Conservation (phyloP, 371 early-diverging fungal species). For the Lichtheimia ramosa region DNA sequence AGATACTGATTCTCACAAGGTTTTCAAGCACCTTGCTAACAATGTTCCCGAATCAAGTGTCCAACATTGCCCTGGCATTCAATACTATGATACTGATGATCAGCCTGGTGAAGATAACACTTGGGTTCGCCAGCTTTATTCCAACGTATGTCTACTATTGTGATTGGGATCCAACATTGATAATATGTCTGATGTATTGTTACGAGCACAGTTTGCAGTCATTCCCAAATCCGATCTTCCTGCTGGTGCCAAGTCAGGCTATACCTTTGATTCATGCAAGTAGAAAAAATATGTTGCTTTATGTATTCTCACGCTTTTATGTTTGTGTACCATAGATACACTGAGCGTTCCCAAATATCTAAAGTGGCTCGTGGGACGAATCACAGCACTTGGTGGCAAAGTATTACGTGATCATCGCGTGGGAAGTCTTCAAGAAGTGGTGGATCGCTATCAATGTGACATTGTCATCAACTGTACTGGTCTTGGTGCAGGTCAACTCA, state of each 20-base stretch:
- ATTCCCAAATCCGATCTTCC: conserved; percentile 25
- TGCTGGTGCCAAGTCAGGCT: conserved; percentile 21
- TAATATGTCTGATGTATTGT: not conserved
- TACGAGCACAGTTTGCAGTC: conserved; percentile 16
- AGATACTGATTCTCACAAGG: conserved; percentile 32
- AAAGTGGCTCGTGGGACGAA: conserved; percentile 57
- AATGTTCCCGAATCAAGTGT: conserved; percentile 38
- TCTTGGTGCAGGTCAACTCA: conserved; percentile 56
- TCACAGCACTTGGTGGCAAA: conserved; percentile 56
- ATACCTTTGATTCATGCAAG: conserved; percentile 35
- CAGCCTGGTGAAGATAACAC: conserved; percentile 24
- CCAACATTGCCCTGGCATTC: conserved; percentile 26
- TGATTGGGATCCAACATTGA: too few species aligned
- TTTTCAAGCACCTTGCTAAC: conserved; percentile 28
- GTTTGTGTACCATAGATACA: conserved; percentile 20
- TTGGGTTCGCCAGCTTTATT: conserved; percentile 36
- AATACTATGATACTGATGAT: conserved; percentile 18
- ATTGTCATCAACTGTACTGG: conserved; percentile 81
- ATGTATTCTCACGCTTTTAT: conserved; percentile 6
- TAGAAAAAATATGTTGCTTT: not conserved
- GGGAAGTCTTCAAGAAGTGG: conserved; percentile 54
- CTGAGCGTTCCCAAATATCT: conserved; percentile 58
- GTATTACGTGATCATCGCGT: conserved; percentile 39
- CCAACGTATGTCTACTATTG: conserved; percentile 17
- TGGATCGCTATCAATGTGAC: conserved; percentile 36